phyloP scores from a whole-genome alignment of 108 stramenopile genomes.

The Hondaea fermentalgiana region DNA sequence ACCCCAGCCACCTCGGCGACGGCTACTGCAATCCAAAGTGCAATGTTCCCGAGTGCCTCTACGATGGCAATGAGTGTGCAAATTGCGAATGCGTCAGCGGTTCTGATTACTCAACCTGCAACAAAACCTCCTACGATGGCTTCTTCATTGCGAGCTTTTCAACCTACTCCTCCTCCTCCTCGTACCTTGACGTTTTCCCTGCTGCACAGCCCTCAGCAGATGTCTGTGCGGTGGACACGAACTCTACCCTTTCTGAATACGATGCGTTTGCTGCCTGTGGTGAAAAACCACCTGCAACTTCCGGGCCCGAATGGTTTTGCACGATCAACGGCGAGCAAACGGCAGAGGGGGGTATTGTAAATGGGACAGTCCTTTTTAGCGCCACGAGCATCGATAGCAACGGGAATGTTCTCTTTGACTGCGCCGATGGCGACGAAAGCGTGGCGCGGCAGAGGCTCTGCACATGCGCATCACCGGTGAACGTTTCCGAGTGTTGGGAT shows the following conservation, averaged over 20 bases:
- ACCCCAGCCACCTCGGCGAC: background rate
- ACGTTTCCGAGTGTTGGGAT: background rate
- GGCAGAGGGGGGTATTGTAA: background rate
- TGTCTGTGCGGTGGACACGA: background rate
- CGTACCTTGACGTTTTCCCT: background rate
- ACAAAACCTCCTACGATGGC: background rate
- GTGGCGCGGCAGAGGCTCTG: background rate
- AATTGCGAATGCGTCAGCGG: background rate
- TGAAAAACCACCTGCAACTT: background rate
- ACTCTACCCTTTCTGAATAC: background rate
- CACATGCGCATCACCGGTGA: background rate
- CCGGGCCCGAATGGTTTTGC: background rate
- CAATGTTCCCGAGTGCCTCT: background rate
- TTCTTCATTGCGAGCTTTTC: background rate
- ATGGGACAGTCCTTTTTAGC: no score
- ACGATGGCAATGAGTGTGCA: constrained; percentile 3
- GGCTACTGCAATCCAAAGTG: constrained; percentile 15
- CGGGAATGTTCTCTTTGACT: background rate
- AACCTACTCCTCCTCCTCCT: background rate
- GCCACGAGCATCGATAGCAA: background rate
- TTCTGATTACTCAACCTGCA: background rate
- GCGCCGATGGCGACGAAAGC: background rate
- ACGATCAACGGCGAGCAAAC: background rate
- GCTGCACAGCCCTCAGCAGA: background rate
- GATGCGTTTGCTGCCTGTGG: background rate